Conservation (phyloP, 2,329 filamentous ascomycete genomes). For the Diplodia seriata region DNA sequence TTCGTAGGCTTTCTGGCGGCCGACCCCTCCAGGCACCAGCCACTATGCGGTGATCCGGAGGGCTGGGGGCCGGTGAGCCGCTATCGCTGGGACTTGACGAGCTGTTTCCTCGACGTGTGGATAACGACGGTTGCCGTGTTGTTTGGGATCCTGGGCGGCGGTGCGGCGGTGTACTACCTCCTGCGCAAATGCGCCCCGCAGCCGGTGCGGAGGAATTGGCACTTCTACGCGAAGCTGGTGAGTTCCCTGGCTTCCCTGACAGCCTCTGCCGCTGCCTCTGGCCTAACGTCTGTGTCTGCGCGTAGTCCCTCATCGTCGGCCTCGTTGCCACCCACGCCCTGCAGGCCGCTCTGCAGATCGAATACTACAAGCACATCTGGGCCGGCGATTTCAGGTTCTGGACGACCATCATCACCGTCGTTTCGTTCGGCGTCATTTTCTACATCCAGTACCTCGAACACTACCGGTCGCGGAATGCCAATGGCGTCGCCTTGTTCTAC, state of each 20-base stretch:
- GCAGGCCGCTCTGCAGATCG: conserved; percentile 78
- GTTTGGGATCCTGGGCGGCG: conserved; percentile 80
- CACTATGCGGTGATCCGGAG: conserved; percentile 85
- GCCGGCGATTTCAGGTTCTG: conserved; percentile 84
- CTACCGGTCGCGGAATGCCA: conserved; percentile 79
- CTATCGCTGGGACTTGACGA: conserved; percentile 90
- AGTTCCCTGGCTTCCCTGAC: conserved; percentile 37
- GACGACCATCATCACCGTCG: conserved; percentile 74
- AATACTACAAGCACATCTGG: conserved; percentile 73
- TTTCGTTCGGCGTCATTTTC: conserved; percentile 77
- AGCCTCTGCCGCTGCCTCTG: not conserved
- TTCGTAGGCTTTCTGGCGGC: conserved; percentile 62
- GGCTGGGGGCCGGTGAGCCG: conserved; percentile 95
- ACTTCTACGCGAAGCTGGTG: conserved; percentile 93
- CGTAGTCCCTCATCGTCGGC: conserved; percentile 67
- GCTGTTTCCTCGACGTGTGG: conserved; percentile 95
- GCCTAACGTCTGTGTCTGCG: not conserved
- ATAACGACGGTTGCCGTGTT: conserved; percentile 73
- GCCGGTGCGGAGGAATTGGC: conserved; percentile 80
- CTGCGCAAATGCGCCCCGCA: conserved; percentile 71
- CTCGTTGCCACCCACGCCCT: conserved; percentile 72
- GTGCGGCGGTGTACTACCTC: conserved; percentile 80
- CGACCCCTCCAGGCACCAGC: conserved; percentile 60
- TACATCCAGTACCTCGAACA: conserved; percentile 87
- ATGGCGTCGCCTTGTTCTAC: conserved; percentile 88